Conservation (phyloP, 345 rosid genomes). For the Corymbia maculata region DNA sequence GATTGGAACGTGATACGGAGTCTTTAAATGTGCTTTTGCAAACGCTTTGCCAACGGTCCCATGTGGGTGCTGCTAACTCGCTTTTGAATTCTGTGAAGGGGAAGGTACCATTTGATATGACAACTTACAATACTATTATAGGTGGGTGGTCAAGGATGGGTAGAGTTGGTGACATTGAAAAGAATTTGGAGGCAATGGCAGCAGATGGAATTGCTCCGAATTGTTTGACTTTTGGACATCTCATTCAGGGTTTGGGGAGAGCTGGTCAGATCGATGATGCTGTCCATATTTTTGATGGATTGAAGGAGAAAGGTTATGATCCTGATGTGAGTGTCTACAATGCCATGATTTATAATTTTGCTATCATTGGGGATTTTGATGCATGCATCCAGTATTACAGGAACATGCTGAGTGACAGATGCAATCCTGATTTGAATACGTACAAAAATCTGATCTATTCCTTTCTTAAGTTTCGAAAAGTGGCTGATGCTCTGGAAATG, state of each 20-base stretch:
- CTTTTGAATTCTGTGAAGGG: constrained; percentile 43
- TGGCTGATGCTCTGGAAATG: constrained; percentile 85
- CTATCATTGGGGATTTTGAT: constrained; percentile 39
- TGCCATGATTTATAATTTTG: constrained; percentile 67
- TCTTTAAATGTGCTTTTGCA: constrained; percentile 57
- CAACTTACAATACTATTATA: constrained; percentile 50
- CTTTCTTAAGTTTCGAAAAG: constrained; percentile 57
- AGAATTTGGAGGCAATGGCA: constrained; percentile 51
- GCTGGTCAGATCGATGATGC: constrained; percentile 59
- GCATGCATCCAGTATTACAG: constrained; percentile 44
- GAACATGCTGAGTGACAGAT: constrained; percentile 33
- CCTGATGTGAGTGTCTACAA: constrained; percentile 51
- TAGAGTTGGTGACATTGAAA: constrained; percentile 43
- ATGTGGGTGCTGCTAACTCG: constrained; percentile 59
- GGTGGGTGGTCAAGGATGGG: constrained; percentile 82
- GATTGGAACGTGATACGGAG: constrained; percentile 38
- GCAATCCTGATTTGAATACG: constrained; percentile 53
- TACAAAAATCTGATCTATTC: constrained; percentile 52
- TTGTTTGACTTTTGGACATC: constrained; percentile 42
- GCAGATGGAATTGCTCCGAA: constrained; percentile 44
- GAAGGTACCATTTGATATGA: constrained; percentile 28
- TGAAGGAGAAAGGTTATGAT: constrained; percentile 37
- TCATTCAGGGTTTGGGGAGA: constrained; percentile 78
- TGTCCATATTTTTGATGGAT: constrained; percentile 38
- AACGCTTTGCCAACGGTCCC: constrained; percentile 60